A percentile compares a stretch with the other conserved stretches of the same genome.
Evolutionary conservation across 1,284 basidiomycete species (phyloP).

Genomic region (Abortiporus biennis): DNA sequence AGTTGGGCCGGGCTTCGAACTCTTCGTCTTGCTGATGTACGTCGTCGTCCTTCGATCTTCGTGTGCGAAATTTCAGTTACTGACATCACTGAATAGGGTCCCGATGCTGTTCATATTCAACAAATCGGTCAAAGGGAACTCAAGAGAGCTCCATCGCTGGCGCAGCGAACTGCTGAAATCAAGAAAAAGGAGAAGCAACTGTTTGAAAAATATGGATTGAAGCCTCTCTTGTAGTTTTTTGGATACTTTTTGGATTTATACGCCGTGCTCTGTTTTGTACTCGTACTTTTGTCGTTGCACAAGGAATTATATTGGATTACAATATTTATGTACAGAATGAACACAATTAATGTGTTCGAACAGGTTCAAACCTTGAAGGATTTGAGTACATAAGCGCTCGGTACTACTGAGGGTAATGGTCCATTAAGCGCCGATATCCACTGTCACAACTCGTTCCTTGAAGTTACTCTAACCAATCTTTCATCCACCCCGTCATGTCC

Average conservation of each 20-base stretch:
- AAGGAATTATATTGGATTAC: no score
- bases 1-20: constrained; percentile 83
- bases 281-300: no score
- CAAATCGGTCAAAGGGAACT: constrained; percentile 89
- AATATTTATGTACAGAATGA: no score
- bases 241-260: neutral
- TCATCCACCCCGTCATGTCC: no score
- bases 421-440: no score
- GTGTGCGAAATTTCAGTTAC: neutral
- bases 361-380: no score
- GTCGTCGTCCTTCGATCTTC: constrained; percentile 19
- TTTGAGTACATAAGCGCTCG: no score
- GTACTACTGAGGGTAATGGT: no score
- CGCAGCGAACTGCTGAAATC: constrained; percentile 44
- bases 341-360: no score
- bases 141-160: constrained; percentile 57
- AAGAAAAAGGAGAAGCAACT: constrained; percentile 56
- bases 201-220: constrained; percentile 53
- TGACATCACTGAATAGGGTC: constrained; percentile 50
- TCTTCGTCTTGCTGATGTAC: constrained; percentile 84
- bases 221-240: constrained; percentile 41
- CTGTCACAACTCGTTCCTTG: no score
- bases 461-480: no score
- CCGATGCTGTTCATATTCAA: constrained; percentile 90
- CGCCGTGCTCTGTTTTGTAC: no score